A percentile compares a stretch with the other conserved stretches of the same genome.
Conservation (phyloP, 805 yeast genomes). For the Candida tammaniensis region DNA sequence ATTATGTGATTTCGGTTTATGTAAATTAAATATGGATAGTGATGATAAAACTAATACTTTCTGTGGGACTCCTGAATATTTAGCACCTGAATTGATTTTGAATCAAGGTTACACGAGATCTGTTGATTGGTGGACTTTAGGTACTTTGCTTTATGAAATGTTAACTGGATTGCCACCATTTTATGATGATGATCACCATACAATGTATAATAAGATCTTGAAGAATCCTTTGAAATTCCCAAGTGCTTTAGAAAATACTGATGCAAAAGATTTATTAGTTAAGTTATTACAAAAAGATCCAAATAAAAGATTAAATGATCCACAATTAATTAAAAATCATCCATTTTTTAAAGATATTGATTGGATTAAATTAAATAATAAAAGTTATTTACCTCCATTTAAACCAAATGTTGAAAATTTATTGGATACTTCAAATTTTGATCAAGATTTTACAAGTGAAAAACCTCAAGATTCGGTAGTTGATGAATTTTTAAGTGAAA, state of each 20-base stretch:
- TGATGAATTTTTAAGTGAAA: conserved; percentile 84
- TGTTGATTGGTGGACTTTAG: conserved; percentile 99
- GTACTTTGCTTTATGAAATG: conserved; percentile 92
- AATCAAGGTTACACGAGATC: conserved; percentile 94
- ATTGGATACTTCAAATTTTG: conserved; percentile 90
- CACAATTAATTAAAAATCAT: conserved; percentile 79
- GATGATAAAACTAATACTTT: conserved; percentile 88
- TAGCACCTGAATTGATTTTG: conserved; percentile 89
- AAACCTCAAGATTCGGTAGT: conserved; percentile 94
- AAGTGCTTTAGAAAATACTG: conserved; percentile 70
- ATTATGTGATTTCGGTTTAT: conserved; percentile 93
- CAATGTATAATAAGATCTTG: conserved; percentile 90
- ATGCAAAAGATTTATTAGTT: conserved; percentile 76
- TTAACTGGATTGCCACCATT: conserved; percentile 96
- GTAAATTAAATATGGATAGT: conserved; percentile 91
- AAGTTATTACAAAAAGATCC: conserved; percentile 86
- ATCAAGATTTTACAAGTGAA: conserved; percentile 87
- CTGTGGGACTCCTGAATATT: conserved; percentile 97
- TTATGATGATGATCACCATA: conserved; percentile 88
- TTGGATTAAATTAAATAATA: conserved; percentile 78
- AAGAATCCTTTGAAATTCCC: conserved; percentile 91
- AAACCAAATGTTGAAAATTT: conserved; percentile 87
- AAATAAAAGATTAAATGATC: conserved; percentile 71
- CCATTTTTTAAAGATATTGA: conserved; percentile 85
- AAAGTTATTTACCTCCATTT: conserved; percentile 92